A percentile compares a stretch with the other conserved stretches of the same genome.
Evolutionary conservation across 2,329 filamentous ascomycete genomes (phyloP).

Genomic region (Lachnellula occidentalis): DNA sequence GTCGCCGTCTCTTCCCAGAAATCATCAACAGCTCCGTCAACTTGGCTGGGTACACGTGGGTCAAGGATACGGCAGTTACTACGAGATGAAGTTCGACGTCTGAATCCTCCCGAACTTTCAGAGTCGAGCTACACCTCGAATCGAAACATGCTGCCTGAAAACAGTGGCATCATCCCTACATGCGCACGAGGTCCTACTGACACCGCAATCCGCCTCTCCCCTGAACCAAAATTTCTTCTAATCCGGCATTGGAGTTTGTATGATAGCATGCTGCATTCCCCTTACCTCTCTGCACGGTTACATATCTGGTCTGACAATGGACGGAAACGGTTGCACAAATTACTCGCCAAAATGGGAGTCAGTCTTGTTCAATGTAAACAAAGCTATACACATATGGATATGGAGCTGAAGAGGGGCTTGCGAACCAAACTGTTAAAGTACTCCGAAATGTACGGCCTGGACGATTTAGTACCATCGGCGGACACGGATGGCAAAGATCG

Average conservation of each 20-base stretch:
- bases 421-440: slow-evolving; percentile 85
- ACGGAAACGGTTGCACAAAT: slow-evolving; percentile 82
- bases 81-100: slow-evolving; percentile 85
- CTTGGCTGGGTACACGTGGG: slow-evolving; percentile 78
- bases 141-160: slow-evolving; percentile 58
- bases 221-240: slow-evolving; percentile 87
- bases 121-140: slow-evolving; percentile 52
- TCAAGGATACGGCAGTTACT: slow-evolving; percentile 80
- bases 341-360: slow-evolving; percentile 97
- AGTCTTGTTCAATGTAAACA: slow-evolving; percentile 91
- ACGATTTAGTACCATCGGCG: slow-evolving; percentile 81
- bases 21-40: slow-evolving; percentile 50
- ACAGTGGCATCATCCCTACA: slow-evolving; percentile 79
- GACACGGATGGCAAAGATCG: slow-evolving; percentile 65
- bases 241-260: slow-evolving; percentile 97
- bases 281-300: slow-evolving; percentile 84
- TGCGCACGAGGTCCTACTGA: slow-evolving; percentile 86
- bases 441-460: slow-evolving; percentile 86
- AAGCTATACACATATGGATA: slow-evolving; percentile 97
- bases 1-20: slow-evolving; percentile 59
- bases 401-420: slow-evolving; percentile 85
- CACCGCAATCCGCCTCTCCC: slow-evolving; percentile 84
- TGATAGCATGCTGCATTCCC: slow-evolving; percentile 96
- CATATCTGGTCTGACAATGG: slow-evolving; percentile 94
- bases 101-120: slow-evolving; percentile 71